Evolutionary conservation across 1,284 basidiomycete species (phyloP), one percentile per base, ranked within the genome.

Genomic region (Baeospora myosura): DNA sequence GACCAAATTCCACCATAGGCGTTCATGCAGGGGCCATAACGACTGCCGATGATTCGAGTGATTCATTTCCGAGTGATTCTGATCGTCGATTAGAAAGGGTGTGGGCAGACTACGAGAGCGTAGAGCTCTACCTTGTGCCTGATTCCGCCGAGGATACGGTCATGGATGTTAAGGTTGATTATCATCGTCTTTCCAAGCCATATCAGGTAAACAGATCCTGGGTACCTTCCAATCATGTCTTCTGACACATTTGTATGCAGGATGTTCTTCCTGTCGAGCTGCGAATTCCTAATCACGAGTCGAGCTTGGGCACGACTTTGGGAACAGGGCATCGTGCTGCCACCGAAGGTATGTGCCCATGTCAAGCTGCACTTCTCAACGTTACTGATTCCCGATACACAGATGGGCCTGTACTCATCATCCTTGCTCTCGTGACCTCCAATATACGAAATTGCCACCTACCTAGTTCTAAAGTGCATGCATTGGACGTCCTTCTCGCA

Each of bases 361-460:
- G 12, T 24, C 17, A n/a, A 35, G 17, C 12, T 34, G 33, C 18
- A 34, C 4, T 20, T 3, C 18, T 20, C 12, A n/a, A n/a, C n/a
- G n/a, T n/a, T n/a, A 20, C 22, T 36, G n/a, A 58, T 25, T 17
- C 4, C 12, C 29, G 8, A 30, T 8, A 20, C 21, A n/a, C 52
- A 83, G 91, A 92, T 55, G 86, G 88, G 0, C 81, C 88, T 0
- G 85, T 88, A 0, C 64, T 92, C 29, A 71, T 94, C 35, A 71
- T 94, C 10, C 72, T 93, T 12, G 86, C 91, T 0, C 71, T 98
- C 5, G 72, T 98, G 26, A 88, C 90, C 16, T 82, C 94, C 14
- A 95, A 96, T 52, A 75, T 98, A 23, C 79, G 96, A 29, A 95
- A 93, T 54, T 95, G 90, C 55, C 68, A 76, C 10, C 72, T 92